Base-by-base conservation (phyloP, 1,139 yeast species). In the Torulaspora pretoriensis region DNA sequence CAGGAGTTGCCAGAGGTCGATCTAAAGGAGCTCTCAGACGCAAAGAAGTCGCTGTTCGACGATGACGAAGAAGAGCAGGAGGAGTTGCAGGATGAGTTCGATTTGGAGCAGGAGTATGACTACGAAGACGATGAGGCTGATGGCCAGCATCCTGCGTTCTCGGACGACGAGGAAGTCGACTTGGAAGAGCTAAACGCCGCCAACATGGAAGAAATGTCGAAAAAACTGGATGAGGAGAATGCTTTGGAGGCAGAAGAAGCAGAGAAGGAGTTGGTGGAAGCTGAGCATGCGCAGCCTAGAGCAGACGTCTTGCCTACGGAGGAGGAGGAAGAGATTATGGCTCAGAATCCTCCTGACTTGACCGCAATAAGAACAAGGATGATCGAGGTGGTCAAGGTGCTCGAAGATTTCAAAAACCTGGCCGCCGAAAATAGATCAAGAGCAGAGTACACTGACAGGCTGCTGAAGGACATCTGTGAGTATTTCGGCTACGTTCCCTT, bases 401-500 rank as follows among this genome's bases (percentile, higher is more conserved):
- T 94, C 57, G 97, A 90, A 65, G 88, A 92, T 68, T 89, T 90
- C 70, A 83, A 83, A 61, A 83, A 74, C 39, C 67, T 89, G 57
- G 86, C 92, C 13, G 96, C 89, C 63, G 92, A 81, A 61, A 96
- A 95, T 9, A 80, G 78, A 63, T 82, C 94, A 33, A 80, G 98
- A 69, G 70, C 83, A 24, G 95, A 89, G 51, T 89, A 92, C 63
- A 73, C 78, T 40, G 80, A 79, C 42, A 82, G 95, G 67, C 73
- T 92, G 50, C 68, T 89, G 24, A 76, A 77, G 55, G 99, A 94
- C 68, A 87, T 94, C 43, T 82, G 94, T 65, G 86, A 83, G 60
- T 94, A 94, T 70, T 94, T 90, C 63, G 98, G 98, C n/a, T 94
- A 94, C 70, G 79, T 92, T n/a, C 86, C 81, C 57, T 89, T 84